Evolutionary conservation across 805 yeast species (phyloP), one percentile per base, ranked within the genome.

Genomic region (Wickerhamomyces silvicola): DNA sequence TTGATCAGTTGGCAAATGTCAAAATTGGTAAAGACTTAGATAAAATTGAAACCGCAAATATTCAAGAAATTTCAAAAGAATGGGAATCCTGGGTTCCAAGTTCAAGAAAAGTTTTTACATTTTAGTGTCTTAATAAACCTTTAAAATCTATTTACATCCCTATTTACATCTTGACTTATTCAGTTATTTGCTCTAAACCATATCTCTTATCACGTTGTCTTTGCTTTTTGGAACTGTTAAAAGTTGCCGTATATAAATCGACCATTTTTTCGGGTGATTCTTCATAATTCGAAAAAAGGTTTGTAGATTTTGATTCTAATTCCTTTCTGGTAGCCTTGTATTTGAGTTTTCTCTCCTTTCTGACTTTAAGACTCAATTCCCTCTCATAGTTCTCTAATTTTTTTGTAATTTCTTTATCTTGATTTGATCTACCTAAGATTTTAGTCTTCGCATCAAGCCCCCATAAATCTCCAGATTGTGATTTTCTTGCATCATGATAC

Each of bases 401-500:
- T 6, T 49, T 57, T 17, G 46, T 28, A 10, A 50, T 25, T 42
- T 46, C 30, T 43, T 54, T 13, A 41, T 48, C 48, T 24, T 52
- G 56, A 35, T 59, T 61, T 24, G 59, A 57, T 26, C 50, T 56
- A 4, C 64, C 61, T 28, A 52, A 52, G 3, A 59, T 45, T 18
- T 64, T 68, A 3, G 74, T 64, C 52, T 81, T 81, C 3, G 78
- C 78, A 22, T 70, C 82, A 24, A 78, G 56, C 0, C 82, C 79
- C 98, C 97, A 92, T 32, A 79, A 58, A 53, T 92, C 98, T 15
- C 96, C 95, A 50, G 73, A 72, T n/a, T 57, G 57, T 0, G 85
- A 74, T 54, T 92, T 90, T 34, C 97, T 68, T 0, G 95, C 95
- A 61, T 92, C 97, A 50, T 84, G 94, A 45, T 85, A 92, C 3